Conservation (phyloP, 805 yeast genomes). For the Metschnikowia picachoensis region DNA sequence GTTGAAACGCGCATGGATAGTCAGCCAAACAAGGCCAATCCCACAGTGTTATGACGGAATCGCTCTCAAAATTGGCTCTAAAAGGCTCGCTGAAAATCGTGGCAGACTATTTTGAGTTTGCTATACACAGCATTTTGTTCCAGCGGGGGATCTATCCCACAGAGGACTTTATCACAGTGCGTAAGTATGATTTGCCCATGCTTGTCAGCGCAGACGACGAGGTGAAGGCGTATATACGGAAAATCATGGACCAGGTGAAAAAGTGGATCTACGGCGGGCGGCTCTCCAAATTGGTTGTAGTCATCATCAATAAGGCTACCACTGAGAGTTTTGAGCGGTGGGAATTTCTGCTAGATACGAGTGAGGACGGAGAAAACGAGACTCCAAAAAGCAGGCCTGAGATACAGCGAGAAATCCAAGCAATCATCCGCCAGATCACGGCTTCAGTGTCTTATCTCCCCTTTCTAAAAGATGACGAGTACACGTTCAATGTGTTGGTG, state of each 20-base stretch:
- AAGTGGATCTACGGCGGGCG: slow-evolving; percentile 72
- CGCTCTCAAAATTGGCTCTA: slow-evolving; percentile 47
- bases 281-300: slow-evolving; percentile 66
- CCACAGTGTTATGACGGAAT: slow-evolving; percentile 10
- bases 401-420: slow-evolving; percentile 74
- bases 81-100: slow-evolving; percentile 78
- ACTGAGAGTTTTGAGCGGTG: slow-evolving; percentile 77
- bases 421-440: slow-evolving; percentile 82
- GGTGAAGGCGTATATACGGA: slow-evolving; percentile 61
- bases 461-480: slow-evolving; percentile 48
- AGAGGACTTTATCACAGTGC: slow-evolving; percentile 74
- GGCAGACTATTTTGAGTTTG: slow-evolving; percentile 79
- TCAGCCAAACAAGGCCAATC: neutral
- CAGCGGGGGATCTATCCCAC: slow-evolving; percentile 89
- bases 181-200: slow-evolving; percentile 75
- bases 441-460: slow-evolving; percentile 87
- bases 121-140: slow-evolving; percentile 75
- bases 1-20: too few species aligned
- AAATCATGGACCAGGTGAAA: slow-evolving; percentile 58
- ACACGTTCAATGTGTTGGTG: slow-evolving; percentile 82
- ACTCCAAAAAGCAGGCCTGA: slow-evolving; percentile 37
- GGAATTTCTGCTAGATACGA: slow-evolving; percentile 68
- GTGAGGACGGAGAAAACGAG: slow-evolving; percentile 18
- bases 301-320: slow-evolving; percentile 62
- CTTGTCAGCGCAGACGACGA: slow-evolving; percentile 73